A percentile compares a stretch with the other conserved stretches of the same genome.
Conservation (phyloP, 1,284 basidiomycete genomes). For the Peniophora sp. region DNA sequence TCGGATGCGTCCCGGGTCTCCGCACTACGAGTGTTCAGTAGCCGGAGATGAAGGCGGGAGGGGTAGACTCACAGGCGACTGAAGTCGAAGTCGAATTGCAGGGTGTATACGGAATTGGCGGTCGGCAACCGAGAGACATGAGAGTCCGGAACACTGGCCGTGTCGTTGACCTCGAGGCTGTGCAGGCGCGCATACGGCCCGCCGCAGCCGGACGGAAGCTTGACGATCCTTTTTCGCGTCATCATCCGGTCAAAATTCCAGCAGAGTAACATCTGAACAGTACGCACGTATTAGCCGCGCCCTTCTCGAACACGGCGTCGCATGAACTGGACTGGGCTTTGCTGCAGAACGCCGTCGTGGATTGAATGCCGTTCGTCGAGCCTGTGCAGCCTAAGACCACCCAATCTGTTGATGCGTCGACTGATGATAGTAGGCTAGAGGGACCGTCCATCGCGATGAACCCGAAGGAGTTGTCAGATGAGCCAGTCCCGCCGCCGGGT, state of each 20-base stretch:
- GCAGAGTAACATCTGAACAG: too few relatives aligned
- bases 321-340: constrained; percentile 1
- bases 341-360: constrained; percentile 4
- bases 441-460: constrained; percentile 1
- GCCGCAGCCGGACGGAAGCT: too few relatives aligned
- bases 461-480: neutral
- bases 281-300: constrained; percentile 4
- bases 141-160: too few relatives aligned
- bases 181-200: too few relatives aligned
- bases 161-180: too few relatives aligned
- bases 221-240: too few relatives aligned
- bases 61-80: too few relatives aligned
- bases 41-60: too few relatives aligned
- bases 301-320: constrained; percentile 5
- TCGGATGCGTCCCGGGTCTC: constrained; percentile 3
- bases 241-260: too few relatives aligned
- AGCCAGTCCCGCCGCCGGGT: constrained; percentile 1
- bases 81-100: too few relatives aligned
- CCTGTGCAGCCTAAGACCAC: constrained; percentile 6
- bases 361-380: constrained; percentile 1
- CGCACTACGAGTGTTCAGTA: neutral
- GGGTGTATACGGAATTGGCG: too few relatives aligned
- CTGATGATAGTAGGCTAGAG: constrained; percentile 5
- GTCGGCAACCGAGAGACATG: too few relatives aligned
- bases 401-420: constrained; percentile 5